Conservation (phyloP, 2,329 filamentous ascomycete species). For the Colletotrichum navitas region DNA sequence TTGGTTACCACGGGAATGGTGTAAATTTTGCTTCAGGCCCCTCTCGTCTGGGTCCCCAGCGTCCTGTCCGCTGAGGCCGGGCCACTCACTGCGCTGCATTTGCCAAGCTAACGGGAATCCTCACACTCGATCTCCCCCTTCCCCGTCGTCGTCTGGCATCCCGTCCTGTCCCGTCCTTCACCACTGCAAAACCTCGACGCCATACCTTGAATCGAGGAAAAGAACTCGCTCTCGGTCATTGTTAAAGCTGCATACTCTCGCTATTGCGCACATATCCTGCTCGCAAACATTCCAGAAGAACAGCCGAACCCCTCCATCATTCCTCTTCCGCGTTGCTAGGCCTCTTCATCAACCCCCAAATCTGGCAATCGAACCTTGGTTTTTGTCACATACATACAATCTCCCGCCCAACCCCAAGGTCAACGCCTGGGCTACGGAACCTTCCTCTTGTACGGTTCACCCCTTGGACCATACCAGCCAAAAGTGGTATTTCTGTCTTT, state of each 20-base stretch:
- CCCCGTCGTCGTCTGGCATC: slow-evolving; percentile 5
- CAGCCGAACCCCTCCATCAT: slow-evolving; percentile 12
- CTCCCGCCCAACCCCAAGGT: not conserved
- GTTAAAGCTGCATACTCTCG: not conserved
- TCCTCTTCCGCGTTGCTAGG: slow-evolving; percentile 27
- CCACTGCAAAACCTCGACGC: slow-evolving; percentile 14
- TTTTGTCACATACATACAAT: slow-evolving; percentile 5
- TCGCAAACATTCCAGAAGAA: slow-evolving; percentile 18
- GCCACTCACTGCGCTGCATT: slow-evolving; percentile 17
- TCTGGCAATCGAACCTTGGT: not conserved
- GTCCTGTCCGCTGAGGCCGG: slow-evolving; percentile 6
- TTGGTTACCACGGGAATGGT: slow-evolving; percentile 39
- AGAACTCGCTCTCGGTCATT: too few species aligned
- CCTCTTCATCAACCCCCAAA: not conserved
- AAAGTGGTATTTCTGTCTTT: not conserved
- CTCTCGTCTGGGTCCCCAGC: slow-evolving; percentile 8
- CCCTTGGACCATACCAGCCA: not conserved
- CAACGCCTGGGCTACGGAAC: not conserved
- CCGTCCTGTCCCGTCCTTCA: not conserved
- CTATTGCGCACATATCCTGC: not conserved
- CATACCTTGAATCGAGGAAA: slow-evolving; percentile 1
- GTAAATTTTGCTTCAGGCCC: slow-evolving; percentile 11
- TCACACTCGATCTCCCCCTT: slow-evolving; percentile 2
- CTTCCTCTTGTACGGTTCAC: not conserved
- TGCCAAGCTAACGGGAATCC: slow-evolving; percentile 11